Conservation (phyloP, 164 flowering plant genomes). For the Nelumbo lutea region DNA sequence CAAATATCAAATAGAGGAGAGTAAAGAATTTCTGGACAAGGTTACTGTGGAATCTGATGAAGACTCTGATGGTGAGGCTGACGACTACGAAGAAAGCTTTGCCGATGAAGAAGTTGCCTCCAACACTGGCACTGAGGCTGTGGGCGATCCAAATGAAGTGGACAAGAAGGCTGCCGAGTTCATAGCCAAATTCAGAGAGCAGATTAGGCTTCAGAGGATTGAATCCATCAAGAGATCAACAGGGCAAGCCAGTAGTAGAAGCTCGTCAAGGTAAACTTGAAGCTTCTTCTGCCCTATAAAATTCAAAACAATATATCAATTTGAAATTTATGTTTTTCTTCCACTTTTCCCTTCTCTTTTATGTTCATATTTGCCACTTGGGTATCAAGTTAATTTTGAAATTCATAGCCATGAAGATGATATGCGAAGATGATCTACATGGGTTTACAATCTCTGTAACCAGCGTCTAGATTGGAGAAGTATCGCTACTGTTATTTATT, state of each 20-base stretch:
- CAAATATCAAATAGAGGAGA: conserved; percentile 13
- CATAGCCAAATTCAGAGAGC: conserved; percentile 94
- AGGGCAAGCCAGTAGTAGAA: conserved; percentile 26
- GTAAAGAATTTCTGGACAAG: conserved; percentile 23
- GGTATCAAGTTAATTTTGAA: neutral
- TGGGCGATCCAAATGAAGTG: conserved; percentile 27
- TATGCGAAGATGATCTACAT: no score
- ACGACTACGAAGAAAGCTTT: conserved; percentile 8
- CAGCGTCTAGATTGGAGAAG: conserved; percentile 2
- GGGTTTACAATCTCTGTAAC: conserved; percentile 4
- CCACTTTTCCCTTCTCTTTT: neutral
- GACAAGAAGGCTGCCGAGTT: conserved; percentile 81
- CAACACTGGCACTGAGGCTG: conserved; percentile 20
- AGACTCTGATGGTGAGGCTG: conserved; percentile 34
- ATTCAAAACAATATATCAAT: neutral
- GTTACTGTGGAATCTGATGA: conserved; percentile 33
- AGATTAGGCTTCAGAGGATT: conserved; percentile 82
- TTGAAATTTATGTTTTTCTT: neutral
- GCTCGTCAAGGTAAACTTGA: conserved; percentile 22
- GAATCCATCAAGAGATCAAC: conserved; percentile 57
- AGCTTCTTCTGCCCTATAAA: neutral
- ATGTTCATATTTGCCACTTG: neutral
- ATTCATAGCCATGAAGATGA: neutral
- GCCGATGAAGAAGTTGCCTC: conserved; percentile 20
- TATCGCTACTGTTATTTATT: conserved; percentile 1